phyloP scores from a whole-genome alignment of 1,284 basidiomycete species.

The Ceratobasidium sp. region DNA sequence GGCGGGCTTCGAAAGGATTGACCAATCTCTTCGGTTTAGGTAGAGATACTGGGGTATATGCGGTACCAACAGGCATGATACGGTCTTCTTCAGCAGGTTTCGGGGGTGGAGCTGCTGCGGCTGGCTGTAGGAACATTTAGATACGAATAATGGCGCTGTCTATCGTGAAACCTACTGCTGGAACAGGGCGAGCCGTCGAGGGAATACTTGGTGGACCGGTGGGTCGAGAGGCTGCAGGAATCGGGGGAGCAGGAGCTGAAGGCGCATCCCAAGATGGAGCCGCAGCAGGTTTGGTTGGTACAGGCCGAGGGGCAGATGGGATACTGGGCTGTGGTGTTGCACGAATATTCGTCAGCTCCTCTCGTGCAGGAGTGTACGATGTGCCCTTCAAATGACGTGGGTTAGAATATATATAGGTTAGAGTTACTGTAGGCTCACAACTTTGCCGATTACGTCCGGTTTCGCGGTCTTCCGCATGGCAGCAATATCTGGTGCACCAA shows the following conservation, averaged over 20 bases:
- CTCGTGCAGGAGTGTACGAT: slow-evolving; percentile 48
- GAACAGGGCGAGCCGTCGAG: slow-evolving; percentile 42
- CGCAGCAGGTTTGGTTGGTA: slow-evolving; percentile 54
- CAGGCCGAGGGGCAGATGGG: slow-evolving; percentile 60
- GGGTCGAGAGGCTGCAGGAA: slow-evolving; percentile 26
- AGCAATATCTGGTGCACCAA: slow-evolving; percentile 72
- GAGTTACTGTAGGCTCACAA: slow-evolving; percentile 40
- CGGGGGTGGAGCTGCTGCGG: slow-evolving; percentile 47
- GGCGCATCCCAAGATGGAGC: slow-evolving; percentile 57
- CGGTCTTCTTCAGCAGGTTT: slow-evolving; percentile 80
- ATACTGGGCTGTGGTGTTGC: slow-evolving; percentile 52
- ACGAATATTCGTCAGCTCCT: slow-evolving; percentile 49
- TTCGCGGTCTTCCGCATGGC: slow-evolving; percentile 55
- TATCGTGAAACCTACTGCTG: slow-evolving; percentile 14
- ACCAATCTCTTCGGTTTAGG: slow-evolving; percentile 84
- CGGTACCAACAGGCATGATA: slow-evolving; percentile 78
- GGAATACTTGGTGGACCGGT: slow-evolving; percentile 26
- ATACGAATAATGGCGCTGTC: neutral
- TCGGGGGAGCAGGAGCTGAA: slow-evolving; percentile 44
- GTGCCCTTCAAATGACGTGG: slow-evolving; percentile 46
- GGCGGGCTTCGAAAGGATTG: slow-evolving; percentile 77
- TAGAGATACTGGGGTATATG: slow-evolving; percentile 86
- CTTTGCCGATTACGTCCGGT: slow-evolving; percentile 44
- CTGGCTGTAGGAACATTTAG: slow-evolving; percentile 31
- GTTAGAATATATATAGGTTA: neutral